phyloP scores from a whole-genome alignment of 345 rosid genomes.

The Eucalyptus pumila region DNA sequence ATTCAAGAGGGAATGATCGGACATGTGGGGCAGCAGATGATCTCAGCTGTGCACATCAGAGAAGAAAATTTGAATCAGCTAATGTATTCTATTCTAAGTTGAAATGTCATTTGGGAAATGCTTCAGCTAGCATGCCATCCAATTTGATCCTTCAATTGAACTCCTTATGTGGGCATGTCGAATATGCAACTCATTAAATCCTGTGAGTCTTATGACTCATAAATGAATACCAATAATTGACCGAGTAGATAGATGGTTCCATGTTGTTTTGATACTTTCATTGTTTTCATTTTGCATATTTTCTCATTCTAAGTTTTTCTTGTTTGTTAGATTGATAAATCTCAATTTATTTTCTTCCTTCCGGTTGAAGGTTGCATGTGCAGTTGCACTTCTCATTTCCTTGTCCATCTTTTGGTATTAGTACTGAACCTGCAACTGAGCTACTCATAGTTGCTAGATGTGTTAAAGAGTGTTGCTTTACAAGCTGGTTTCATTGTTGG shows the following conservation, averaged over 20 bases:
- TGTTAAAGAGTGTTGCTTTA: background rate
- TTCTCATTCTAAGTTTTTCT: background rate
- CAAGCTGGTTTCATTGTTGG: background rate
- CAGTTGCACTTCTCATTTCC: background rate
- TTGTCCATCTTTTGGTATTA: background rate
- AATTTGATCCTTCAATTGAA: slow-evolving; percentile 8
- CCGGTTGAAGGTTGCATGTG: background rate
- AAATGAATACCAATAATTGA: background rate
- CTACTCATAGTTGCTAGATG: background rate
- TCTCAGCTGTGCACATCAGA: background rate
- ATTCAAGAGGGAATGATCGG: background rate
- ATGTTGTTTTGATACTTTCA: background rate
- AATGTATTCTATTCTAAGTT: background rate
- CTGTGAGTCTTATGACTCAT: slow-evolving; percentile 27
- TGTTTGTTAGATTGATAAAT: background rate
- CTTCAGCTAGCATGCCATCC: slow-evolving; percentile 12
- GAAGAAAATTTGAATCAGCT: background rate
- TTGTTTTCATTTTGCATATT: background rate
- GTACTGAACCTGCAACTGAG: background rate
- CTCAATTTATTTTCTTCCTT: background rate
- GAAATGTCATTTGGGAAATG: background rate
- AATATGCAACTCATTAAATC: slow-evolving; percentile 62
- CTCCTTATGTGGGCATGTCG: slow-evolving; percentile 53
- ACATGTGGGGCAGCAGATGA: background rate
- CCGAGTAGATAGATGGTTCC: background rate